Conservation (phyloP, 225 moss, liverwort and hornwort species). For the Sphagnum tenellum region DNA sequence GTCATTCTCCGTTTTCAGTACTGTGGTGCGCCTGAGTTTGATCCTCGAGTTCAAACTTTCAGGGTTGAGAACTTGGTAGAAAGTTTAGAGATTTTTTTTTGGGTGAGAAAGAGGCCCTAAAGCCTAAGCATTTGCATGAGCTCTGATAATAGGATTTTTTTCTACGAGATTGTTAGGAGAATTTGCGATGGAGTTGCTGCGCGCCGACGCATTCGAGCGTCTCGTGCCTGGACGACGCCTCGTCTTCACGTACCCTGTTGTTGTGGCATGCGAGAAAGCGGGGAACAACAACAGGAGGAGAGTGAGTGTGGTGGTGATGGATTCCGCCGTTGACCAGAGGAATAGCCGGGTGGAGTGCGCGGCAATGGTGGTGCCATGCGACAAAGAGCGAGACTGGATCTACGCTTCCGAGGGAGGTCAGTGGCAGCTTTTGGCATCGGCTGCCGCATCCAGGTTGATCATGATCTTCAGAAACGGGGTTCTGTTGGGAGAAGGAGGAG, state of each 20-base stretch:
- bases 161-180: too few species aligned
- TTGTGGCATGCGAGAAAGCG: neutral
- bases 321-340: conserved; percentile 13
- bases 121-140: too few species aligned
- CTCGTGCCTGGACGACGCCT: conserved; percentile 33
- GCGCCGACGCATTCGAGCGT: conserved; percentile 14
- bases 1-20: too few species aligned
- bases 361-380: conserved; percentile 67
- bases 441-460: conserved; percentile 62
- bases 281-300: neutral
- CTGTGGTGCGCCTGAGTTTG: too few species aligned
- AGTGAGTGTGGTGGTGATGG: conserved; percentile 49
- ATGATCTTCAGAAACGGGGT: conserved; percentile 19
- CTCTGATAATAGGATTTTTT: too few species aligned
- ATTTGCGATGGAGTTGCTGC: too few species aligned
- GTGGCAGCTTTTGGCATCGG: conserved; percentile 82
- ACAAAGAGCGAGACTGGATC: conserved; percentile 57
- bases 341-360: conserved; percentile 40
- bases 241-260: conserved; percentile 19
- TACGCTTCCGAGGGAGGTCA: conserved; percentile 82
- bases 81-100: too few species aligned
- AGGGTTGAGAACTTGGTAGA: too few species aligned
- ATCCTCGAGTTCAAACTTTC: too few species aligned
- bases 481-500: too few species aligned
- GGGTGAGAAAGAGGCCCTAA: too few species aligned